Evolutionary conservation across 2,329 filamentous ascomycete species (phyloP).

Genomic region (Pezicula radicicola): DNA sequence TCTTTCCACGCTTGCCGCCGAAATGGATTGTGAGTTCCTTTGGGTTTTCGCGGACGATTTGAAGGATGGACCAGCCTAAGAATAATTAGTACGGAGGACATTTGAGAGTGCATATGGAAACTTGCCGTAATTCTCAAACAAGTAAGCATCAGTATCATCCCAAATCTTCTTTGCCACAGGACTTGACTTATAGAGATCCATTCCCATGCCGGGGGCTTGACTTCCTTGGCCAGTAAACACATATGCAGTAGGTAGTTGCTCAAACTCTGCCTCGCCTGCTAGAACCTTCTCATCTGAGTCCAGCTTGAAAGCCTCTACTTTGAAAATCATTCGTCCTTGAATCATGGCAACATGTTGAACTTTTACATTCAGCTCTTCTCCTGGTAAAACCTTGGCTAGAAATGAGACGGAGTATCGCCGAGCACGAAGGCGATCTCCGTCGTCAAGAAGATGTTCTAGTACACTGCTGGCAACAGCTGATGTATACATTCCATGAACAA

Average conservation of each 20-base stretch:
- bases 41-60: conserved; percentile 36
- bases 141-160: conserved; percentile 33
- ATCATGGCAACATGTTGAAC: conserved; percentile 32
- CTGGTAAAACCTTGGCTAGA: conserved; percentile 33
- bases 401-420: conserved; percentile 28
- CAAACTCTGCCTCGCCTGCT: conserved; percentile 25
- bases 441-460: conserved; percentile 10
- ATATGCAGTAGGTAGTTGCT: conserved; percentile 30
- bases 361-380: conserved; percentile 28
- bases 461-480: conserved; percentile 24
- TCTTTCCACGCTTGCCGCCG: conserved; percentile 29
- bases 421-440: conserved; percentile 15
- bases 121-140: conserved; percentile 30
- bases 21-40: conserved; percentile 35
- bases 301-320: conserved; percentile 28
- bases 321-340: conserved; percentile 29
- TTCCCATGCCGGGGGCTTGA: conserved; percentile 37
- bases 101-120: background rate
- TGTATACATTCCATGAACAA: conserved; percentile 39
- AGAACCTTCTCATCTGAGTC: conserved; percentile 34
- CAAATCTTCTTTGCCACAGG: conserved; percentile 30
- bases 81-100: no score
- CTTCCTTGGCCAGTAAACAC: conserved; percentile 40
- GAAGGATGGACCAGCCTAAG: conserved; percentile 26
- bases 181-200: conserved; percentile 35